Evolutionary conservation across 768 basidiomycete species (phyloP), one percentile per base, ranked within the genome.

Genomic region (Dioszegia hungarica): DNA sequence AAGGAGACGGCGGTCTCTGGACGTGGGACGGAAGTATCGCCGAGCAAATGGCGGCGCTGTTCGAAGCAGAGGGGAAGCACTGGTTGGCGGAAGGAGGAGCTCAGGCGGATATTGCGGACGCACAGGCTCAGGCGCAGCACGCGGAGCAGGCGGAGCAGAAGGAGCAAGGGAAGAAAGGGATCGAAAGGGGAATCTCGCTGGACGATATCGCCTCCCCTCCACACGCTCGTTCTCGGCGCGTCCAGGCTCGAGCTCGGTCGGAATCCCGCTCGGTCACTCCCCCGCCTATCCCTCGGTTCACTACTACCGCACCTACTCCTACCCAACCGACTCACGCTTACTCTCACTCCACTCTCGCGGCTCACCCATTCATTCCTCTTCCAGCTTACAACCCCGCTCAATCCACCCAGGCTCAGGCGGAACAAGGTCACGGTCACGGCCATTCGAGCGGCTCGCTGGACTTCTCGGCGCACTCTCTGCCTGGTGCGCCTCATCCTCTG

Each of bases 41-140:
- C 25, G 45, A 46, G 45, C 45, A 46, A 17, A 46, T 46, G 45
- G 45, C 45, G 45, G 45, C 45, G 45, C 25, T 46, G 28, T 46
- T 46, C 19, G 45, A 28, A 17, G 45, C 27, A 3, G 45, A 46
- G n/a, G 45, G 45, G 14, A 46, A 46, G 45, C 17, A 28, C 9
- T 46, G 45, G 45, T 17, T 46, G 4, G 45, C 8, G 28, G 45
- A 46, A 27, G 19, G 11, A 14, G 45, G 22, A 20, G 31, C n/a
- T n/a, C n/a, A n/a, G n/a, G n/a, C n/a, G n/a, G 19, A 40, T 40
- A 19, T 19, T 40, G 39, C n/a, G 10, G 39, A 6, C 11, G 39
- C 12, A 11, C 8, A 9, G 6, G 39, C 19, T 40, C n/a, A 9
- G 6, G 19, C 39, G 10, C n/a, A 9, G 10, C 8, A 6, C 10